Conservation (phyloP, 208 protist genomes). For the Lotmaria passim region DNA sequence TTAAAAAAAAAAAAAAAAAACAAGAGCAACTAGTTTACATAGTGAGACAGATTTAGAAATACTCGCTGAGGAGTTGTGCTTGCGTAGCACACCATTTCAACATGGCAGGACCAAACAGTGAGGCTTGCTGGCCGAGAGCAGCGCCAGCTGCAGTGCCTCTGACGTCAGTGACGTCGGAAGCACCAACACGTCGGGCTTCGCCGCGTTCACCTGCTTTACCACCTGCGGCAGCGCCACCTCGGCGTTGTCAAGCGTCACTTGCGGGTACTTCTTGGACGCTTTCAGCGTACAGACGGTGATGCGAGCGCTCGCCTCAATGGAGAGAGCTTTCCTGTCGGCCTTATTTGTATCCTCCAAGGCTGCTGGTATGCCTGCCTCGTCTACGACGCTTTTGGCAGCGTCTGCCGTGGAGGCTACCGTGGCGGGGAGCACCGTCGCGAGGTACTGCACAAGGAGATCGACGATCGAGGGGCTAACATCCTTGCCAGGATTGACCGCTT, state of each 20-base stretch:
- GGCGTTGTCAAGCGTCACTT: conserved; percentile 27
- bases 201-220: conserved; percentile 53
- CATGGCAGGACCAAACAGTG: conserved; percentile 74
- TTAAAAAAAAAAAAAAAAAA: no score
- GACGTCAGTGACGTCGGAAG: conserved; percentile 44
- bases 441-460: conserved; percentile 8
- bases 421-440: conserved; percentile 11
- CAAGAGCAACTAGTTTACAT: no score
- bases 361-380: not conserved
- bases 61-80: no score
- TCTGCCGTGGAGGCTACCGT: not conserved
- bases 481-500: not conserved
- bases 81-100: no score
- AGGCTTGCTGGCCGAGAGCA: conserved; percentile 57
- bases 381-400: not conserved
- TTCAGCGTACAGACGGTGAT: conserved; percentile 62
- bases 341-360: not conserved
- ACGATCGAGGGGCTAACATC: not conserved
- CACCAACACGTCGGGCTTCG: conserved; percentile 72
- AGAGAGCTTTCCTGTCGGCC: conserved; percentile 1
- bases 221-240: conserved; percentile 58
- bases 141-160: conserved; percentile 53
- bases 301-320: conserved; percentile 8
- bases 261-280: conserved; percentile 57
- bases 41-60: no score